Evolutionary conservation across 768 basidiomycete genomes (phyloP), one percentile per base, ranked within the genome.

Genomic region (Infundibulicybe gibba): DNA sequence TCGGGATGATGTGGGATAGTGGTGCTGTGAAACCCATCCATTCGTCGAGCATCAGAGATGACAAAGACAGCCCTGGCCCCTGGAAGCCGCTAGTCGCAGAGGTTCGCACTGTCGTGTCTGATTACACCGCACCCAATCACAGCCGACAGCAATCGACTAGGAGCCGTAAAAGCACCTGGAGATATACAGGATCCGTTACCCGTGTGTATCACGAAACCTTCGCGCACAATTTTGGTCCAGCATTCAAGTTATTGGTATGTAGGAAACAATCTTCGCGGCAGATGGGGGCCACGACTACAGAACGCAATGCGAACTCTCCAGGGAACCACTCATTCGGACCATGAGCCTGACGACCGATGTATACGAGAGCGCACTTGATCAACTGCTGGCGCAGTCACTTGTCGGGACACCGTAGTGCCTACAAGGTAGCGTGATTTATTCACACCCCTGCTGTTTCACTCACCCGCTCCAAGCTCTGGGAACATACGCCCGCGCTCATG

Each of bases 91-190:
- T 10, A 80, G 83, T 14, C 75, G 80, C 50, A 63, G 67, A 60
- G 71, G 76, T 76, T 40, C 45, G 30, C 16, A 8, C 9, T 6
- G 25, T 16, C 17, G 16, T 16, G n/a, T 17, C 19, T 32, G 16
- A 21, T 32, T 59, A 64, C 30, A 41, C 45, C 38, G 38, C 33
- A 16, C 11, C 15, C 15, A 19, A 34, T 6, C 16, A 31, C 20
- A n/a, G n/a, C 40, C 15, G 13, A 38, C 42, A 85, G 87, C 87
- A 3, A 72, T 88, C 42, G 77, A 83, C 40, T 89, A 85, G 85
- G 58, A 74, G 37, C 72, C 77, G 0, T 67, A 76, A 48, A 69
- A 78, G 13, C 81, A 85, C 51, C 54, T 66, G 14, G 76, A 78
- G 50, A 71, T 85, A 11, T 67, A 68, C 48, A 67, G 72, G 49